Conservation (phyloP, 1,284 basidiomycete species). For the Sanguinoderma infundibulare region DNA sequence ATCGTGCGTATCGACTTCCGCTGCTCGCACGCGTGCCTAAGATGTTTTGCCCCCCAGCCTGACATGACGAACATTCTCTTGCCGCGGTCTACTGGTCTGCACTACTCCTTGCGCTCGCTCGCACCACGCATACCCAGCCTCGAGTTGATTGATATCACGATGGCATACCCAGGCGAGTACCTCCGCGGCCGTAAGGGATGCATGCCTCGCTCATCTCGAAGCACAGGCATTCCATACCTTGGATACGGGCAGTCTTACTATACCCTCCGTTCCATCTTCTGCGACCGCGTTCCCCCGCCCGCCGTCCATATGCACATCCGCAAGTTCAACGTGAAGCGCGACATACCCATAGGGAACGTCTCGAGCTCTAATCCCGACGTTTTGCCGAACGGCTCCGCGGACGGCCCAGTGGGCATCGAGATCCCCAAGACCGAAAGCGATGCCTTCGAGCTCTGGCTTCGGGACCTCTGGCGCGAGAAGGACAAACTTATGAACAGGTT, state of each 20-base stretch:
- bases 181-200: neutral
- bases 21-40: neutral
- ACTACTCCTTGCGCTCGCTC: slow-evolving; percentile 84
- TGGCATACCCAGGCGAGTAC: slow-evolving; percentile 82
- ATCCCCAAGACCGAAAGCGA: slow-evolving; percentile 71
- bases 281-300: slow-evolving; percentile 83
- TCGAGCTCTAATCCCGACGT: slow-evolving; percentile 41
- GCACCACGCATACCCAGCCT: slow-evolving; percentile 78
- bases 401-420: slow-evolving; percentile 54
- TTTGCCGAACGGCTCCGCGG: slow-evolving; percentile 36
- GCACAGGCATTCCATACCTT: slow-evolving; percentile 60
- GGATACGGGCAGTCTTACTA: slow-evolving; percentile 86
- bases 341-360: slow-evolving; percentile 70
- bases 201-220: neutral
- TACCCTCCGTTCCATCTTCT: slow-evolving; percentile 89
- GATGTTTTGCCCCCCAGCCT: slow-evolving; percentile 47
- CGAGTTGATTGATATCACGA: slow-evolving; percentile 86
- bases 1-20: slow-evolving; percentile 52
- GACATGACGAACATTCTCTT: slow-evolving; percentile 84
- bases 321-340: slow-evolving; percentile 66
- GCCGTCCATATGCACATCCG: slow-evolving; percentile 87
- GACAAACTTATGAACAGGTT: slow-evolving; percentile 76
- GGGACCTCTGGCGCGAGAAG: slow-evolving; percentile 83
- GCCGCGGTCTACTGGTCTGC: slow-evolving; percentile 90
- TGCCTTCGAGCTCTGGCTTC: slow-evolving; percentile 85